These are phyloP conservation scores for Calonectria multiphialidica DNA, from an alignment of 2,329 filamentous ascomycete genomes.

Conservation along the genomic window DNA sequence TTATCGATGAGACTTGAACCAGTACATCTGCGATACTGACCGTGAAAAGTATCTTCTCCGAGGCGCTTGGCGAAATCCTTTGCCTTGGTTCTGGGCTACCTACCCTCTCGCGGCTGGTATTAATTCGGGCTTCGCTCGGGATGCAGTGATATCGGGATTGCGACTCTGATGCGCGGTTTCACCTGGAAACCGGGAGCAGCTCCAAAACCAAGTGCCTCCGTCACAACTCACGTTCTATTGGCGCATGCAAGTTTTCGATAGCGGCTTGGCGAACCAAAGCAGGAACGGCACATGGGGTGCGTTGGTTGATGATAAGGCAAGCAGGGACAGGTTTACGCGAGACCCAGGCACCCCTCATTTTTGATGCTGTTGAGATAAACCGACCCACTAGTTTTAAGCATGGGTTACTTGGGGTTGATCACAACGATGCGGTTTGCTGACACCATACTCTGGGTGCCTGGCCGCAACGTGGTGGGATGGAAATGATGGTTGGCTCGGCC, in stretches of 20 bases:
- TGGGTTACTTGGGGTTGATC: neutral
- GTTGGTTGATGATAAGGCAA: neutral
- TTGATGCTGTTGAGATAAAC: slow-evolving; percentile 1
- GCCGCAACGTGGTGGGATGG: neutral
- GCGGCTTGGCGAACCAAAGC: neutral
- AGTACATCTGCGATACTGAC: neutral
- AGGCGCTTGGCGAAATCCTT: neutral
- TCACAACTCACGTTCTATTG: neutral
- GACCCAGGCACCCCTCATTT: neutral
- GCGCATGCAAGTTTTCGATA: slow-evolving; percentile 3
- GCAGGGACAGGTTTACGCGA: neutral
- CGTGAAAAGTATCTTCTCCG: neutral
- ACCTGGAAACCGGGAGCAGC: neutral
- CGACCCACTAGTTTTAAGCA: neutral
- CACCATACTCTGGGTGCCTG: neutral
- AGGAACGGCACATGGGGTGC: neutral
- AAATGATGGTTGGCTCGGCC: neutral
- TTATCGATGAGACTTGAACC: neutral
- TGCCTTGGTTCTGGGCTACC: neutral
- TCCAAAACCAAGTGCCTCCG: neutral
- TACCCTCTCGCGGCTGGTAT: neutral
- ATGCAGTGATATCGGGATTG: neutral
- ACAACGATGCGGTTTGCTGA: neutral
- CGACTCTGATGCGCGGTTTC: neutral
- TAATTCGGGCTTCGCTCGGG: neutral